These are phyloP conservation scores for Blastomyces silverae DNA, from an alignment of 2,329 filamentous ascomycete genomes.

Conservation along the genomic window DNA sequence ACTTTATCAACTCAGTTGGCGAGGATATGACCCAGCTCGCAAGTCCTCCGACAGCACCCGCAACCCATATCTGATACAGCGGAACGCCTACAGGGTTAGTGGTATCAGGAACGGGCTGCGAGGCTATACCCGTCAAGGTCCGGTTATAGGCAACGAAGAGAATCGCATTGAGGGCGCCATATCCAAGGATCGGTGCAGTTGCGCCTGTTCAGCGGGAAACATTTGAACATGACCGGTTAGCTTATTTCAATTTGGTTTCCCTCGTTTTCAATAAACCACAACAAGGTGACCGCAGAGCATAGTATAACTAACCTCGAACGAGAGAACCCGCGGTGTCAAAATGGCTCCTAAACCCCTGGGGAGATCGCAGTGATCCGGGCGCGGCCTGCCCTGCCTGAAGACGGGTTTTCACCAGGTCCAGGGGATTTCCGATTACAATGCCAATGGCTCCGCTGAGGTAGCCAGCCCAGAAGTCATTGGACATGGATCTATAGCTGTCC, in stretches of 20 bases:
- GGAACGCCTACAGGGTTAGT: slow-evolving; percentile 42
- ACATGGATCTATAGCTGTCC: slow-evolving; percentile 49
- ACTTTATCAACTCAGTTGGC: slow-evolving; percentile 87
- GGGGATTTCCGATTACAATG: slow-evolving; percentile 81
- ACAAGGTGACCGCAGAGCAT: not conserved
- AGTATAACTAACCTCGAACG: slow-evolving; percentile 32
- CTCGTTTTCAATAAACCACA: not conserved
- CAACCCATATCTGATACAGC: slow-evolving; percentile 65
- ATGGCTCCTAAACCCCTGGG: slow-evolving; percentile 26
- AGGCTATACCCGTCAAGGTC: slow-evolving; percentile 57
- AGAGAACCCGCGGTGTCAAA: slow-evolving; percentile 35
- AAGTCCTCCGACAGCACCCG: slow-evolving; percentile 73
- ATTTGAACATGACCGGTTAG: not conserved
- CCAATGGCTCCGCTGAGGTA: slow-evolving; percentile 80
- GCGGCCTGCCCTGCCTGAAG: slow-evolving; percentile 58
- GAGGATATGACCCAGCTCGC: slow-evolving; percentile 80
- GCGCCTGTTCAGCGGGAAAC: slow-evolving; percentile 49
- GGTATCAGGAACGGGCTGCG: slow-evolving; percentile 36
- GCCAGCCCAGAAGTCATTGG: slow-evolving; percentile 87
- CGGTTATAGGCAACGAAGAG: slow-evolving; percentile 89
- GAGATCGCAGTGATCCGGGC: slow-evolving; percentile 24
- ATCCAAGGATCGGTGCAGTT: slow-evolving; percentile 78
- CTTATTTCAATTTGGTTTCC: not conserved
- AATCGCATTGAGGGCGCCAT: slow-evolving; percentile 83
- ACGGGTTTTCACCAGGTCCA: slow-evolving; percentile 73